Base-by-base conservation (phyloP, 2,329 filamentous ascomycete genomes). In the Nothomitra cinnamomea region DNA sequence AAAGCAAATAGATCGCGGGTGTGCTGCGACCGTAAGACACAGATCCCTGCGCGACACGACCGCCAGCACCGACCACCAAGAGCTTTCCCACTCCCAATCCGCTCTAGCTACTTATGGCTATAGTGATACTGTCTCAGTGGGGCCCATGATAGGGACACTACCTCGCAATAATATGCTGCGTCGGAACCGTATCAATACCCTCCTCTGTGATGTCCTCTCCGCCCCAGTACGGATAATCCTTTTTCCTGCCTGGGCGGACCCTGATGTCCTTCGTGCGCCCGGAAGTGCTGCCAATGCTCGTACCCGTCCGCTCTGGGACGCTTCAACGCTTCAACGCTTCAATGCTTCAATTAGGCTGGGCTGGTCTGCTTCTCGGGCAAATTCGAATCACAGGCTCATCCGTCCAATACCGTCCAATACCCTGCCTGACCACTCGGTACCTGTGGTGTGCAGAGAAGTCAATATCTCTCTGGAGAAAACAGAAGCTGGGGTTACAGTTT, bases 221-320 rank as follows among this genome's bases (percentile, higher is more conserved):
- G 13, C 17, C 41, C 41, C 10, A 32, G 28, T 32, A 32, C 10
- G 28, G 28, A 32, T 32, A 32, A 10, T 32, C 28, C 42, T 17
- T 35, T 6, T 35, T 17, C 13, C 22, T 7, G 2, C 21, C 45
- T 19, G 22, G n/a, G 10, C 28, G 4, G 28, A 32, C 28, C 28
- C 28, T 32, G 28, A 5, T 32, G 8, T 19, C 28, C 40, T 13
- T 41, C 40, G 25, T 38, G 10, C 17, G 13, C 36, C 5, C 40
- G n/a, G 19, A 19, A 52, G n/a, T 19, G 24, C 17, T 40, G 21
- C 32, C 50, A 41, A 22, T 52, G 28, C 5, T 52, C 50, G 7
- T 22, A 17, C 50, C 40, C 50, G 21, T 52, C 50, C 40, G 50
- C 50, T 28, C 8, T 41, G 17, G 50, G 50, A 42, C 40, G 50